Percentiles rank a stretch among this genome's conserved stretches.
phyloP scores from a whole-genome alignment of 176 grass and related monocot genomes.

The Melocanna baccifera region DNA sequence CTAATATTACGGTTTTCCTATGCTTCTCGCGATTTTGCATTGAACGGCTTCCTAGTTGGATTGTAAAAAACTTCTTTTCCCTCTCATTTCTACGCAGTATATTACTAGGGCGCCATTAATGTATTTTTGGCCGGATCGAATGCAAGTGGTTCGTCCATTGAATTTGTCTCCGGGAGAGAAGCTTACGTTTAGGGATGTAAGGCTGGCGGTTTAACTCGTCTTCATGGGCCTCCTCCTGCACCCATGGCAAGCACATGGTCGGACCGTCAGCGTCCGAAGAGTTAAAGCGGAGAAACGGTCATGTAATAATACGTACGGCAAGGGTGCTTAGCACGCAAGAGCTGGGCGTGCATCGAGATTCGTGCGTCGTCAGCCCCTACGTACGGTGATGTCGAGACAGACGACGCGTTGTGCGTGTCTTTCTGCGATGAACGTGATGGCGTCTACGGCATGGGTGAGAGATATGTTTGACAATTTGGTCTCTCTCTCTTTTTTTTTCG shows the following conservation, averaged over 20 bases:
- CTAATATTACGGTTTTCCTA: background rate
- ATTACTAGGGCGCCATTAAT: background rate
- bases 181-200: background rate
- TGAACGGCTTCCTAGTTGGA: background rate
- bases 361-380: background rate
- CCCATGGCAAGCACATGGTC: background rate
- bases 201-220: background rate
- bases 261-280: background rate
- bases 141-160: background rate
- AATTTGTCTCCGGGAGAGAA: background rate
- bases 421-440: background rate
- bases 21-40: background rate
- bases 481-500: no score
- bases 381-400: background rate
- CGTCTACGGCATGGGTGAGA: background rate
- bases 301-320: background rate
- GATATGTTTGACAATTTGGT: background rate
- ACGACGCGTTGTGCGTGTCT: background rate
- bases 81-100: background rate
- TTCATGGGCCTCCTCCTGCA: background rate
- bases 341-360: constrained; percentile 7
- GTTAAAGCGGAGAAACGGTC: background rate
- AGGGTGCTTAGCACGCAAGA: constrained; percentile 9
- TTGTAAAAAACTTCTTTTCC: background rate
- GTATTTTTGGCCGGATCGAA: background rate